Conservation (phyloP, 2,329 filamentous ascomycete species). For the Penicillium griseofulvum region DNA sequence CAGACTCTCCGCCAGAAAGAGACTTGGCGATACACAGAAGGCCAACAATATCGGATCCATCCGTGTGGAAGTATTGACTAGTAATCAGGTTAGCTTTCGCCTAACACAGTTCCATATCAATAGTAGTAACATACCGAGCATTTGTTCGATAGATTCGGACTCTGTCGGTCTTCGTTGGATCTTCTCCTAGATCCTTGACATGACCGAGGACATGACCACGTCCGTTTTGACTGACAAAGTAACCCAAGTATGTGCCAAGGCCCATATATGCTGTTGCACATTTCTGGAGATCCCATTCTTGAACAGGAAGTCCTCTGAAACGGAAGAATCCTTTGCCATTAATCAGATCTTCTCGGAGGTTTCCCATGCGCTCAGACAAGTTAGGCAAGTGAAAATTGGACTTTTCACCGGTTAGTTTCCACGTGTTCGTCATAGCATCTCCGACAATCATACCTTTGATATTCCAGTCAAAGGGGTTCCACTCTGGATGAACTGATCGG, state of each 20-base stretch:
- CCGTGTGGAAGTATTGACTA: constrained; percentile 77
- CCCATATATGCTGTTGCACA: constrained; percentile 83
- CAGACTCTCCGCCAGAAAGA: constrained; percentile 75
- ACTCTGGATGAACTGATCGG: constrained; percentile 65
- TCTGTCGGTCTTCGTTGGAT: constrained; percentile 72
- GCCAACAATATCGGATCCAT: constrained; percentile 77
- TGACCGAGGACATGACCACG: constrained; percentile 80
- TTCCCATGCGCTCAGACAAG: constrained; percentile 53
- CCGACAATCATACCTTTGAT: constrained; percentile 45
- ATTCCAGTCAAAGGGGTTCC: constrained; percentile 68
- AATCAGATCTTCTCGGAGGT: constrained; percentile 63
- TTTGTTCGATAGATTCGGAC: constrained; percentile 86
- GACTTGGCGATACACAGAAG: constrained; percentile 75
- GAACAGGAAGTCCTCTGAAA: constrained; percentile 76
- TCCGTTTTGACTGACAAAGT: constrained; percentile 80
- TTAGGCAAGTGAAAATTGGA: constrained; percentile 59
- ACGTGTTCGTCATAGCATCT: not conserved
- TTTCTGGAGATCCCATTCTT: constrained; percentile 70
- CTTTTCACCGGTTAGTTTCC: constrained; percentile 20
- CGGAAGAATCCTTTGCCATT: constrained; percentile 84
- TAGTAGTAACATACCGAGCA: constrained; percentile 51
- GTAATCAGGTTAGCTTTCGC: constrained; percentile 2
- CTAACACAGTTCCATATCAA: not conserved
- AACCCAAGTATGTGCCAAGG: constrained; percentile 75
- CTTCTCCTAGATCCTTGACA: constrained; percentile 81